Evolutionary conservation across 2,329 filamentous ascomycete genomes (phyloP).

Genomic region (Sordariomycetes sp.): DNA sequence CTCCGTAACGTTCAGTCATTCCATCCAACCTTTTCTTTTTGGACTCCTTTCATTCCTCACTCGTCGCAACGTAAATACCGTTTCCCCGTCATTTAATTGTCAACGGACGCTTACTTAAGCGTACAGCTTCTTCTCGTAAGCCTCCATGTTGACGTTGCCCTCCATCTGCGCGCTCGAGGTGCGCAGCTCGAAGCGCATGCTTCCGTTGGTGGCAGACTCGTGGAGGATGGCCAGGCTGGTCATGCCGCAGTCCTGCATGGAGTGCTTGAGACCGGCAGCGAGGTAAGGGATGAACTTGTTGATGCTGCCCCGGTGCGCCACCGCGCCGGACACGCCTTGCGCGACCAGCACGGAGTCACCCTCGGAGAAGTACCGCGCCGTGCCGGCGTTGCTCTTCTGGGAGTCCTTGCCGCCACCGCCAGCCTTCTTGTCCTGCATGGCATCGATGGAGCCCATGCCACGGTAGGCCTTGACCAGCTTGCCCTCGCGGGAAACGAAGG

Average conservation of each 20-base stretch:
- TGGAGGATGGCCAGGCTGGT: constrained; percentile 72
- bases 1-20: no score
- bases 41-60: constrained; percentile 1
- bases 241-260: constrained; percentile 88
- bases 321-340: constrained; percentile 86
- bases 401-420: constrained; percentile 62
- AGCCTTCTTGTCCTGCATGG: constrained; percentile 99
- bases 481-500: constrained; percentile 91
- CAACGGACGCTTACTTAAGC: no score
- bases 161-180: constrained; percentile 93
- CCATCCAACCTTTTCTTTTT: constrained; percentile 1
- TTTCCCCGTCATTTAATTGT: not conserved
- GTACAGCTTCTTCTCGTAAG: constrained; percentile 99
- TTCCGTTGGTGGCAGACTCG: constrained; percentile 61
- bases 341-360: constrained; percentile 90
- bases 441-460: constrained; percentile 97
- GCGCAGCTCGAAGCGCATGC: constrained; percentile 84
- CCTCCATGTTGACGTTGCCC: constrained; percentile 96
- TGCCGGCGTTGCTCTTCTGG: constrained; percentile 84
- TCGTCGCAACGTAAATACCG: not conserved
- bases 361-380: constrained; percentile 96
- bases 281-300: constrained; percentile 96
- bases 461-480: constrained; percentile 99
- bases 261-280: constrained; percentile 92
- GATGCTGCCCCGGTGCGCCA: constrained; percentile 75